Evolutionary conservation across 2,329 filamentous ascomycete genomes (phyloP), one percentile per base, ranked within the genome.

Genomic region (Triangularia setosa): DNA sequence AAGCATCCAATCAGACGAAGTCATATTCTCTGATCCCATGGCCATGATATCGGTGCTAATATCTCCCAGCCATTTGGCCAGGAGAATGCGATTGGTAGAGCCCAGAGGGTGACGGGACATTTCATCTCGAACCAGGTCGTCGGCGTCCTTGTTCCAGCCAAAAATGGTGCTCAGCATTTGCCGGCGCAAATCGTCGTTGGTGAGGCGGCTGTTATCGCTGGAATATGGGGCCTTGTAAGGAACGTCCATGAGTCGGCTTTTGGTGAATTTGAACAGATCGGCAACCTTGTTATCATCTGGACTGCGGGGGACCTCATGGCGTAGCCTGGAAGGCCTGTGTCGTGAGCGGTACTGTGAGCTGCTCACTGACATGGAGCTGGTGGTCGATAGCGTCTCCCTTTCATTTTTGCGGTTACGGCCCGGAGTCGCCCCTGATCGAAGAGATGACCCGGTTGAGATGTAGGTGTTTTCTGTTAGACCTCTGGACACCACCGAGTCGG

Each of bases 121-220:
- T 75, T 99, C 95, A 74, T 98, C 93, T 9, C 88, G 85, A 61
- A 99, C 87, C 58, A 99, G 78, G 54, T 89, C 88, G 55, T 92
- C 85, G 48, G 94, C 88, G 70, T 96, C 92, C 62, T 89, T 88
- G 60, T 94, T 89, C 93, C 95, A 99, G 2, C 95, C 95, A 75
- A 99, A 99, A 1, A 99, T 93, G 5, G 93, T 90, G 69, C 85
- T 91, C 4, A 99, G 83, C 93, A 99, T 97, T 75, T 97, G 93
- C 56, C 84, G 85, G 57, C 94, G 88, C 54, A 97, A 83, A 69
- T 96, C 89, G 70, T 97, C 90, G 66, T 88, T 89, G 2, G 90
- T 91, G 24, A 92, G 77, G 27, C 83, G 83, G 2, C 80, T 76
- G 62, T 86, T 83, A 68, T 89, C 84, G 14, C 82, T 71, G 1